Evolutionary conservation across 164 flowering plant genomes (phyloP).

Genomic region (Pachysandra terminalis): DNA sequence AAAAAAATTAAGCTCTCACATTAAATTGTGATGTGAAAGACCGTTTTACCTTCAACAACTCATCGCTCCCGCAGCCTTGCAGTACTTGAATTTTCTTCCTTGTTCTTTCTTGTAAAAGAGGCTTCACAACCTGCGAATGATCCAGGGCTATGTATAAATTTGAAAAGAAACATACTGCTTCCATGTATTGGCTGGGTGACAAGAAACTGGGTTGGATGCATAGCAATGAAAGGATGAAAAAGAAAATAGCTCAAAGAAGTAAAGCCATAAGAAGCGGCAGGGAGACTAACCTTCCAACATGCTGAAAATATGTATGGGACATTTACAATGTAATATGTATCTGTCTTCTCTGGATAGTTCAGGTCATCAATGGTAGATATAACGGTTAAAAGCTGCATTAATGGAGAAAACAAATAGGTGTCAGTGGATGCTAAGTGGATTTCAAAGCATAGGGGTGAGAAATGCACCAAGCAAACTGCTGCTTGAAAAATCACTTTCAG

Average conservation of each 20-base stretch:
- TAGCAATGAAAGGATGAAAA: too few relatives aligned
- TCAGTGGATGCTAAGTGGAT: neutral
- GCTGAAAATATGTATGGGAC: conserved; percentile 80
- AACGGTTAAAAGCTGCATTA: conserved; percentile 62
- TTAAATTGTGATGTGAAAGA: too few relatives aligned
- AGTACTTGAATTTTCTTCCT: conserved; percentile 55
- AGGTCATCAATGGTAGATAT: conserved; percentile 80
- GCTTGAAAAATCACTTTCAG: too few relatives aligned
- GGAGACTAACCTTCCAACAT: conserved; percentile 77
- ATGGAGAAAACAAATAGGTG: neutral
- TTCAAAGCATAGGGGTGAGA: too few relatives aligned
- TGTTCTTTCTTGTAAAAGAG: conserved; percentile 71
- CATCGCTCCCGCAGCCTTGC: conserved; percentile 58
- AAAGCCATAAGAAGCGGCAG: neutral
- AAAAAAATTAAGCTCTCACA: too few relatives aligned
- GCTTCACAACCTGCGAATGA: conserved; percentile 56
- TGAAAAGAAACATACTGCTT: neutral
- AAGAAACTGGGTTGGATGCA: too few relatives aligned
- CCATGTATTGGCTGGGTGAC: too few relatives aligned
- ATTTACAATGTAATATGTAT: conserved; percentile 74
- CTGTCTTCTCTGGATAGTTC: conserved; percentile 88
- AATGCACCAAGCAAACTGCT: too few relatives aligned
- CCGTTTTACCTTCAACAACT: conserved; percentile 47
- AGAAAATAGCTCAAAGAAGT: too few relatives aligned
- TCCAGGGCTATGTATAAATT: neutral